phyloP scores from a whole-genome alignment of 2,329 filamentous ascomycete genomes.

The Fonsecaea nubica region DNA sequence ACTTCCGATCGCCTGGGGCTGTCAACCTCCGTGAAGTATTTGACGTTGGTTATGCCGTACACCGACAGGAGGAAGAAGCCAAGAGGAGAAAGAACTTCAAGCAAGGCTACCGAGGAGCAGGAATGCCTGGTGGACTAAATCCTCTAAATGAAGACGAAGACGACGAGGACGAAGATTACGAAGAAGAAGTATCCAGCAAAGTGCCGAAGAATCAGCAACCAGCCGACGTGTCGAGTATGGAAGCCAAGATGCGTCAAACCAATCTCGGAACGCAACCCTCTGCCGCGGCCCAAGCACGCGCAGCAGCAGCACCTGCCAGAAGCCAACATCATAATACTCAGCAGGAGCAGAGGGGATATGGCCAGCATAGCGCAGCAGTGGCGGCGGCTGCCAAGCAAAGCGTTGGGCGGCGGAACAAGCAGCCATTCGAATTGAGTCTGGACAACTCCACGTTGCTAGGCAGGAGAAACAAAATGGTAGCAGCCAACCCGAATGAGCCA shows the following conservation, averaged over 20 bases:
- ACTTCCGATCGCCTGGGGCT: slow-evolving; percentile 93
- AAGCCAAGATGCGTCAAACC: slow-evolving; percentile 85
- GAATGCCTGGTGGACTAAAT: slow-evolving; percentile 64
- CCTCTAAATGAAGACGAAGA: slow-evolving; percentile 70
- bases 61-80: slow-evolving; percentile 92
- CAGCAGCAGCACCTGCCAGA: slow-evolving; percentile 49
- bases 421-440: slow-evolving; percentile 88
- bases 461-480: slow-evolving; percentile 55
- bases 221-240: slow-evolving; percentile 72
- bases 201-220: slow-evolving; percentile 69
- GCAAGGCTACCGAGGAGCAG: slow-evolving; percentile 69
- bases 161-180: slow-evolving; percentile 68
- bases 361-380: slow-evolving; percentile 84
- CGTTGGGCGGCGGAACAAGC: slow-evolving; percentile 74
- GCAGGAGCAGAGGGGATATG: slow-evolving; percentile 73
- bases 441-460: slow-evolving; percentile 90
- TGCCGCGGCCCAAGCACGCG: slow-evolving; percentile 67
- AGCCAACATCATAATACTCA: slow-evolving; percentile 49
- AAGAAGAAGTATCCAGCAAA: slow-evolving; percentile 59
- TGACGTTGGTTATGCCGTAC: slow-evolving; percentile 96
- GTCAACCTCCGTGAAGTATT: slow-evolving; percentile 97
- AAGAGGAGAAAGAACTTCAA: slow-evolving; percentile 86
- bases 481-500: slow-evolving; percentile 16
- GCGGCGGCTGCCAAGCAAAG: slow-evolving; percentile 83
- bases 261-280: slow-evolving; percentile 68